Evolutionary conservation across 352 stramenopile species (phyloP).

Genomic region (Aphanomyces stellatus): DNA sequence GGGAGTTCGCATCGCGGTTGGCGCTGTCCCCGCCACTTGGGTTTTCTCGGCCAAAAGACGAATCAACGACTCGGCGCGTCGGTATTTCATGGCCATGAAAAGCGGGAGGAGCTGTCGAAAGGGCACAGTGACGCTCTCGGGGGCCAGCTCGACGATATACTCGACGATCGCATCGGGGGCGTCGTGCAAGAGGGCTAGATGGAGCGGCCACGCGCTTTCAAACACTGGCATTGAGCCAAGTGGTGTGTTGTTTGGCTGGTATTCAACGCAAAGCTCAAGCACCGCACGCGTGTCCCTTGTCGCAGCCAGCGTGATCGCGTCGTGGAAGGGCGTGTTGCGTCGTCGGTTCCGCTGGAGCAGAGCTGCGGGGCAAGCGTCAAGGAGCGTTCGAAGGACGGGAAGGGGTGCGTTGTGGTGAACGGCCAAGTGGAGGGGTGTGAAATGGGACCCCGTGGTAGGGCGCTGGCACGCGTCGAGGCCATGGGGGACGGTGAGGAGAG

Average conservation of each 20-base stretch:
- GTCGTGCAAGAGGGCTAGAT: conserved; percentile 29
- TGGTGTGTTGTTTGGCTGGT: background rate
- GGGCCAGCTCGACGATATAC: background rate
- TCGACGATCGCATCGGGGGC: conserved; percentile 10
- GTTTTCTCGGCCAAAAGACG: background rate
- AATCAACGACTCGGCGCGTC: background rate
- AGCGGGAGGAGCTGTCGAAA: conserved; percentile 16
- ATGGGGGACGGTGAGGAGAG: background rate
- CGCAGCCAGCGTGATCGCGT: background rate
- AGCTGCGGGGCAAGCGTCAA: background rate
- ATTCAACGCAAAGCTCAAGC: background rate
- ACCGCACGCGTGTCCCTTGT: background rate
- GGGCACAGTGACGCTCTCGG: background rate
- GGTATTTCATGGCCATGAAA: conserved; percentile 16
- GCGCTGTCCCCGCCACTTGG: background rate
- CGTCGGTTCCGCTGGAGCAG: background rate
- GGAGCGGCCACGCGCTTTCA: conserved; percentile 23
- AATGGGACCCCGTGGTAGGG: background rate
- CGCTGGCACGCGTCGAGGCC: background rate
- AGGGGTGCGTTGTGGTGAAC: background rate
- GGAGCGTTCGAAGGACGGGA: background rate
- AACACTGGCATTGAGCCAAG: background rate
- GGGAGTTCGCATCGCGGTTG: conserved; percentile 21
- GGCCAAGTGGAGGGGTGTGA: conserved; percentile 15
- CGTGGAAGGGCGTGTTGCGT: background rate